A percentile compares a stretch with the other conserved stretches of the same genome.
phyloP scores from a whole-genome alignment of 805 yeast genomes.

The Lachancea sp. region DNA sequence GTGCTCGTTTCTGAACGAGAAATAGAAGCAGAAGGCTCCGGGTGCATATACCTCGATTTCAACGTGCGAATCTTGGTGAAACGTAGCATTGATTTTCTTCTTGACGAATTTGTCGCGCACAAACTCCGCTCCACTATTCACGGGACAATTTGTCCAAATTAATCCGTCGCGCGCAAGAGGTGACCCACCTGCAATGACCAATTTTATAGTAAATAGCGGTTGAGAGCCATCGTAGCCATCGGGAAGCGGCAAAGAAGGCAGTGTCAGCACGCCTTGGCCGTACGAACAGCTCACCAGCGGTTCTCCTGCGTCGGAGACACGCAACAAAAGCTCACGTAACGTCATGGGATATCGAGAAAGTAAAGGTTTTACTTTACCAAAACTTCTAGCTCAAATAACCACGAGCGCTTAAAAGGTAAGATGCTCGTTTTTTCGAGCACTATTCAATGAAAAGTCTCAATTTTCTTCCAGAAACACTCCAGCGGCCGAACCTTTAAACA shows the following conservation, averaged over 20 bases:
- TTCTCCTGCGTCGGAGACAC: conserved; percentile 33
- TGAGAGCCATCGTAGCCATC: conserved; percentile 34
- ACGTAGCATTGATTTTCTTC: conserved; percentile 45
- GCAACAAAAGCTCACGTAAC: conserved; percentile 22
- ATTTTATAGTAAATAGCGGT: conserved; percentile 44
- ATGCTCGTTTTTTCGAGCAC: too few species aligned
- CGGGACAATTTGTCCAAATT: conserved; percentile 70
- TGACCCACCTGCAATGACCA: conserved; percentile 71
- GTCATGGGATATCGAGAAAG: neutral
- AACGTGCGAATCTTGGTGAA: conserved; percentile 57
- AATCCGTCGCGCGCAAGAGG: conserved; percentile 63
- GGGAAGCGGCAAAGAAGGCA: conserved; percentile 38
- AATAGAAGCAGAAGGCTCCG: conserved; percentile 74
- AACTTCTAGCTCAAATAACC: too few species aligned
- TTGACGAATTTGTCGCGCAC: conserved; percentile 51
- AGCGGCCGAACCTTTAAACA: neutral
- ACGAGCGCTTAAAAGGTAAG: too few species aligned
- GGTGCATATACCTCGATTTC: conserved; percentile 59
- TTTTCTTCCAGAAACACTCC: neutral
- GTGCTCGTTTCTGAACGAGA: conserved; percentile 44
- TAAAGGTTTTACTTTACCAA: too few species aligned
- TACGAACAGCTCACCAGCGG: conserved; percentile 28
- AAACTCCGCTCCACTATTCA: conserved; percentile 37
- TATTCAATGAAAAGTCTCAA: too few species aligned
- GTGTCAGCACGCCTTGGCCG: conserved; percentile 35